Base-by-base conservation (phyloP, 176 grass and related monocot species). In the Oryza punctata region DNA sequence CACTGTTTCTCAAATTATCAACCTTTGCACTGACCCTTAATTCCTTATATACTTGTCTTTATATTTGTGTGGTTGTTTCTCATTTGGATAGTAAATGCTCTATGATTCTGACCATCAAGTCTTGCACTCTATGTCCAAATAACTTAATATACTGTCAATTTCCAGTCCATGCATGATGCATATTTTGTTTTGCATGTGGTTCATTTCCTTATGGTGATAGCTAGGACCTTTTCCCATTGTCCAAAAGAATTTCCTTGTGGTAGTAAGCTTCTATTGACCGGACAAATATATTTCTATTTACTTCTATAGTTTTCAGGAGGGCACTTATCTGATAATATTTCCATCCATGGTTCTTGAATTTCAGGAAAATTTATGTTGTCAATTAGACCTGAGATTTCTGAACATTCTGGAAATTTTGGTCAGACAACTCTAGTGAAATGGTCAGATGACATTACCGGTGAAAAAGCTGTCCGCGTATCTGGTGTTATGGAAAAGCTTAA, bases 321-420 rank as follows among this genome's bases (percentile, higher is more conserved):
- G 9, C 25, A 65, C 28, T 75, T 76, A 50, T 72, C 43, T 89
- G 46, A 86, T 25, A 16, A 45, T 59, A 81, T 19, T 78, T 33
- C 21, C 77, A 77, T 81, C 54, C 14, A 70, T 70, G 46, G 3
- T 70, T 69, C 50, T 81, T 74, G 8, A 83, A 63, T 89, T 94
- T 85, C 86, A 96, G 94, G 94, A 81, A 93, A 93, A 52, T 96
- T 93, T 78, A 85, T 96, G 54, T 85, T 96, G 27, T 96, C 94
- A 66, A 74, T 96, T 81, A 96, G 86, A 80, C 94, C 94, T 74
- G 64, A 91, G 49, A 91, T 93, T 54, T 78, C 85, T 4, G 67
- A 91, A 72, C 21, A 76, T 74, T 65, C 76, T 77, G 65, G 84
- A 75, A 91, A 89, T 57, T 82, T 47, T 68, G 66, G 45, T 14